Percentiles rank a stretch among this genome's conserved stretches.
Conservation (phyloP, 345 rosid genomes). For the Trapa incisa region DNA sequence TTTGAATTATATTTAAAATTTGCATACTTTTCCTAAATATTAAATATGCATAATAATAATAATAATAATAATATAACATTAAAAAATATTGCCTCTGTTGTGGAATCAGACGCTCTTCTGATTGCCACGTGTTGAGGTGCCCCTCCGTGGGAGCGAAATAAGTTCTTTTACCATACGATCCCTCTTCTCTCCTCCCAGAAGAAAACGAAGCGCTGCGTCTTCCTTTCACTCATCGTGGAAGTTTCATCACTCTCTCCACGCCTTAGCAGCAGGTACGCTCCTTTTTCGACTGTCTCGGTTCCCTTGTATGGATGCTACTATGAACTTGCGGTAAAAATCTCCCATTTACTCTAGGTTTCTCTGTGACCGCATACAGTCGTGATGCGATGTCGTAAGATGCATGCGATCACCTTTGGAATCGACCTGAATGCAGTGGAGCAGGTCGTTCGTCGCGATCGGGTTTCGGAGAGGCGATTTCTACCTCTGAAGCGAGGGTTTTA, state of each 20-base stretch:
- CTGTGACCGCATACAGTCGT: not conserved
- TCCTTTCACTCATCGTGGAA: not conserved
- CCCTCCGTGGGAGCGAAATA: not conserved
- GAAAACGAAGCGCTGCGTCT: not conserved
- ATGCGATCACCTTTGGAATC: not conserved
- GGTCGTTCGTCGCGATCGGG: not conserved
- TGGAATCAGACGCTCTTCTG: not conserved
- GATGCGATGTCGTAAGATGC: constrained; percentile 4
- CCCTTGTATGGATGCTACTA: not conserved
- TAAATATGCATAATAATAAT: too few relatives aligned
- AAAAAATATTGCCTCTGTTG: too few relatives aligned
- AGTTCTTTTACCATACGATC: not conserved
- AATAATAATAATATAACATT: too few relatives aligned
- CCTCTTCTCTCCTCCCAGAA: not conserved
- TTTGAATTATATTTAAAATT: too few relatives aligned
- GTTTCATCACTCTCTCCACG: not conserved
- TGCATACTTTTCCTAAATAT: too few relatives aligned
- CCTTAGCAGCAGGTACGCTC: not conserved
- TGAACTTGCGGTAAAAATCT: not conserved
- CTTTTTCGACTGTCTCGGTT: not conserved
- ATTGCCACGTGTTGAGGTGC: not conserved
- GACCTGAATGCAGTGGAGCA: not conserved
- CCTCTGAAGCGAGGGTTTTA: constrained; percentile 3
- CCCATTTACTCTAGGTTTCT: not conserved
- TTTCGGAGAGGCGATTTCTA: not conserved